These are phyloP conservation scores for Fusarium citri DNA, from an alignment of 2,329 filamentous ascomycete species.

Conservation along the genomic window DNA sequence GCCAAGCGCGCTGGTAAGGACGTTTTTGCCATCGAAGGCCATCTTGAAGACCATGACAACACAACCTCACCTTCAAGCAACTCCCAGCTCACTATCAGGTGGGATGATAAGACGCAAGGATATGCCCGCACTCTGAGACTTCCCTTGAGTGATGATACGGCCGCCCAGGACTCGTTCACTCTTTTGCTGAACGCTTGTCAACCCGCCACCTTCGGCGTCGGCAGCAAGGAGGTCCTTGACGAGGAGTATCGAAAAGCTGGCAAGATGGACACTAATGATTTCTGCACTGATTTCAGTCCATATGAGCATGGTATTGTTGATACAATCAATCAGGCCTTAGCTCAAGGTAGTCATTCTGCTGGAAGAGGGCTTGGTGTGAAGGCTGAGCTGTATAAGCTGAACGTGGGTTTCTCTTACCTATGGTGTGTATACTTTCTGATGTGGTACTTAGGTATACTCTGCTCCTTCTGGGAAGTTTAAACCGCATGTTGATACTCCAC, in stretches of 20 bases:
- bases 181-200: background rate
- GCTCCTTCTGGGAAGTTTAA: constrained; percentile 63
- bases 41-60: background rate
- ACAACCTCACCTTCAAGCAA: fast-evolving
- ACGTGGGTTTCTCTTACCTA: constrained; percentile 50
- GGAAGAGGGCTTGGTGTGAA: constrained; percentile 51
- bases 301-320: constrained; percentile 65
- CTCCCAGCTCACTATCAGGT: background rate
- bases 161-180: background rate
- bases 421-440: fast-evolving
- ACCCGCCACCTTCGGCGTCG: constrained; percentile 63
- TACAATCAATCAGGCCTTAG: constrained; percentile 58
- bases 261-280: constrained; percentile 61
- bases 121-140: background rate
- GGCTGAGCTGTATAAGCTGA: constrained; percentile 69
- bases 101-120: background rate
- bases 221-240: constrained; percentile 61
- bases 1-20: background rate
- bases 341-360: constrained; percentile 44
- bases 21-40: constrained; percentile 25
- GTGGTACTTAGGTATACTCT: constrained; percentile 57
- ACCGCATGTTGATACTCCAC: constrained; percentile 65
- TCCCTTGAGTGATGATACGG: background rate
- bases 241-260: constrained; percentile 64
- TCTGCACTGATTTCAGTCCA: constrained; percentile 63